Conservation (phyloP, 2,329 filamentous ascomycete genomes). For the Clarireedia homoeocarpa region DNA sequence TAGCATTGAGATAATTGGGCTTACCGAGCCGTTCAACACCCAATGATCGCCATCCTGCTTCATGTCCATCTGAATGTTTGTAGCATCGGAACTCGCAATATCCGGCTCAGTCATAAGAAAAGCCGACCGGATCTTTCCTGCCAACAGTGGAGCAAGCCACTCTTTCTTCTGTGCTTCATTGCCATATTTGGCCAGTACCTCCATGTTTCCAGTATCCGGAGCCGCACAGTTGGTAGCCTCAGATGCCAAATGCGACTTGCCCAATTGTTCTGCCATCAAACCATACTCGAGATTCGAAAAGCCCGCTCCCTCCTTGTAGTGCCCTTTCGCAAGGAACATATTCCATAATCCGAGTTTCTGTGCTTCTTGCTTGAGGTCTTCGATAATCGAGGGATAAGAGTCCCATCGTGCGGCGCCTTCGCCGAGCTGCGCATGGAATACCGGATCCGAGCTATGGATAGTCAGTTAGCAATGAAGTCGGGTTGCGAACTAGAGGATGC, state of each 20-base stretch:
- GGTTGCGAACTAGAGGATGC: constrained; percentile 6
- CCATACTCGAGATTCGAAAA: constrained; percentile 96
- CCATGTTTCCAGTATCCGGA: constrained; percentile 93
- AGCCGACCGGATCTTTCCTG: constrained; percentile 78
- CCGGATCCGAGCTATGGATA: constrained; percentile 58
- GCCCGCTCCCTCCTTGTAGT: constrained; percentile 91
- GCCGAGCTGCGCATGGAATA: constrained; percentile 75
- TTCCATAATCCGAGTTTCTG: constrained; percentile 88
- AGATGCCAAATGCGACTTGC: constrained; percentile 74
- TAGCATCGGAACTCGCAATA: constrained; percentile 83
- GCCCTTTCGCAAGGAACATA: constrained; percentile 91
- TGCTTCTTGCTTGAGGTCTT: constrained; percentile 82
- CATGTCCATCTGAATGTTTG: constrained; percentile 83
- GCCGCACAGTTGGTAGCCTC: constrained; percentile 87
- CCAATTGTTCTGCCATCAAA: constrained; percentile 92
- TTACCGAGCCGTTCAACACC: constrained; percentile 77
- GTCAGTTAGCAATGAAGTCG: constrained; percentile 13
- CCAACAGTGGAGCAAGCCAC: constrained; percentile 75
- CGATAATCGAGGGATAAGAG: constrained; percentile 70
- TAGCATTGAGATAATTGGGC: constrained; percentile 20
- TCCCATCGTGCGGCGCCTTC: constrained; percentile 69
- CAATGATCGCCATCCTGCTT: constrained; percentile 78
- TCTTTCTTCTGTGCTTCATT: constrained; percentile 75
- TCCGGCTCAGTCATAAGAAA: constrained; percentile 94
- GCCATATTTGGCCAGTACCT: constrained; percentile 86